phyloP scores from a whole-genome alignment of 1,139 yeast genomes.

The Protomyces lactucae-debilis region DNA sequence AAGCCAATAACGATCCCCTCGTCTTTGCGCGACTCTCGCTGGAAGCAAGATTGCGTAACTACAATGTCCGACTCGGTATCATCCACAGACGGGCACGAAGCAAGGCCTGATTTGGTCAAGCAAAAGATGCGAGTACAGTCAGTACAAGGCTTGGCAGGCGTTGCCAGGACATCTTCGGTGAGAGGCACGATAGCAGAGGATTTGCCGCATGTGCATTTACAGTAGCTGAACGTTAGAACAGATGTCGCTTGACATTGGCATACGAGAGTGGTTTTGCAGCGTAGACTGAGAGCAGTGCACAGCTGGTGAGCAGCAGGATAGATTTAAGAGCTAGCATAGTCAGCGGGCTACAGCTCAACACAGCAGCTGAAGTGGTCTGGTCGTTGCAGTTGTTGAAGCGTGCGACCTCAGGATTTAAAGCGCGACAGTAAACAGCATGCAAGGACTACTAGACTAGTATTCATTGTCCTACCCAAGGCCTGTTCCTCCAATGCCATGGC shows the following conservation, averaged over 20 bases:
- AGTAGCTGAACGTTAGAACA: conserved; percentile 1
- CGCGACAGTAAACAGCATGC: no score
- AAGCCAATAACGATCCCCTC: conserved; percentile 6
- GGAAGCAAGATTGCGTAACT: conserved; percentile 14
- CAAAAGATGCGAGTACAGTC: conserved; percentile 26
- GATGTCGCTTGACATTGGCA: neutral
- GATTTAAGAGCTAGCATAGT: no score
- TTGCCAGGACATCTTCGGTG: neutral
- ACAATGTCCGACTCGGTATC: neutral
- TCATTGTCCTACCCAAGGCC: no score
- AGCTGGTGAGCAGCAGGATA: no score
- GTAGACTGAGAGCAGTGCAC: no score
- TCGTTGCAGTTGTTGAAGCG: no score
- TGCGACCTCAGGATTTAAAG: no score
- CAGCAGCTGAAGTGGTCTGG: no score
- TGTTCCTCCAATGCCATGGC: neutral
- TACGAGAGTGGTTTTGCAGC: neutral
- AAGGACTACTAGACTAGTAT: no score
- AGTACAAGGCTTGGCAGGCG: conserved; percentile 11
- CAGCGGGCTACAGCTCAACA: no score
- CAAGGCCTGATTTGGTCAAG: conserved; percentile 7
- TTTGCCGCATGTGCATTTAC: conserved; percentile 27
- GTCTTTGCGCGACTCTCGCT: conserved; percentile 18
- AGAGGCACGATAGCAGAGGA: conserved; percentile 8
- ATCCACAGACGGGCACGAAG: neutral